phyloP scores from a whole-genome alignment of 2,329 filamentous ascomycete species.

The Neopestalotiopsis clavispora region DNA sequence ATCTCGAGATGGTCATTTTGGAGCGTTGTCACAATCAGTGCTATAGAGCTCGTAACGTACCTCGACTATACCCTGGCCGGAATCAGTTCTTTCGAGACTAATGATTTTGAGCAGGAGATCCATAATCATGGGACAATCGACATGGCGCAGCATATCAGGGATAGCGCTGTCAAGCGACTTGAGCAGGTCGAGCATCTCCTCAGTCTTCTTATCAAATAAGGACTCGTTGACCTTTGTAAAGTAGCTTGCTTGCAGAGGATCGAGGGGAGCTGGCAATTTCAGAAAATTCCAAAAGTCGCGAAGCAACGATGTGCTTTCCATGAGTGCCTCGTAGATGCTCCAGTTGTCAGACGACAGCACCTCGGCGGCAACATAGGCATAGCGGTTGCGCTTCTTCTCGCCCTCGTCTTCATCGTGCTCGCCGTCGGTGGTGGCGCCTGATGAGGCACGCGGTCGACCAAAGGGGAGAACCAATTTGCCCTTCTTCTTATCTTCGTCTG shows the following conservation, averaged over 20 bases:
- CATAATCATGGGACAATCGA: slow-evolving; percentile 98
- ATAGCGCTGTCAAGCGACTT: slow-evolving; percentile 83
- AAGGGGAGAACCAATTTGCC: slow-evolving; percentile 48
- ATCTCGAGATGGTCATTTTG: neutral
- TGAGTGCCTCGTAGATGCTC: slow-evolving; percentile 92
- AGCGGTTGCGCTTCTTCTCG: slow-evolving; percentile 91
- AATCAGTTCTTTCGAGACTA: slow-evolving; percentile 89
- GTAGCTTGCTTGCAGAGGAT: slow-evolving; percentile 93
- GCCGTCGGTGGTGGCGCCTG: slow-evolving; percentile 50
- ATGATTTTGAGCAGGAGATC: slow-evolving; percentile 96
- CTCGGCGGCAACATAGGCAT: slow-evolving; percentile 92
- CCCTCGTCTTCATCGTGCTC: slow-evolving; percentile 71
- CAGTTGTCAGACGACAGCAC: slow-evolving; percentile 94
- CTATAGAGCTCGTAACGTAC: slow-evolving; percentile 51
- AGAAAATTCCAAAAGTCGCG: slow-evolving; percentile 91
- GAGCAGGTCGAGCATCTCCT: slow-evolving; percentile 92
- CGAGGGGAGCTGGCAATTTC: slow-evolving; percentile 80
- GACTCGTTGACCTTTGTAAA: slow-evolving; percentile 99
- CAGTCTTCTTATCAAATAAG: slow-evolving; percentile 96
- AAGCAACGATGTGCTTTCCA: slow-evolving; percentile 81
- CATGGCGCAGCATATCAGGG: slow-evolving; percentile 84
- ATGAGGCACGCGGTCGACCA: slow-evolving; percentile 58
- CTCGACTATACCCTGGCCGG: slow-evolving; percentile 91
- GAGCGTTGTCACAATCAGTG: neutral
- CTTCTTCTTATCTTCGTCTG: slow-evolving; percentile 46